These are phyloP conservation scores for Aspergillus cavernicola DNA, from an alignment of 495 filamentous ascomycete species.

Conservation along the genomic window DNA sequence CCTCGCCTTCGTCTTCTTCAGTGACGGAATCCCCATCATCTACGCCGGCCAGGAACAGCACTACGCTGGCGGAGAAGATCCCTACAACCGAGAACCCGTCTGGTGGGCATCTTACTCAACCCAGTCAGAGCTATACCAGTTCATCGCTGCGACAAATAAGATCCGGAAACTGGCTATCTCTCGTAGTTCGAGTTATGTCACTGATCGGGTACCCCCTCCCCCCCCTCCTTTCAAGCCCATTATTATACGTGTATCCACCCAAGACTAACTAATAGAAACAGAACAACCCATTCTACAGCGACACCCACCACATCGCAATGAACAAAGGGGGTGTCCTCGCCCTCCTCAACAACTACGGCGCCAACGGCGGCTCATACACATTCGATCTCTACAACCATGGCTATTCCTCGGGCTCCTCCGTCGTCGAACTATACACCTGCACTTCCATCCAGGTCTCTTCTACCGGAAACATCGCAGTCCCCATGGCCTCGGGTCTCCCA, in stretches of 20 bases:
- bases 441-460: slow-evolving; percentile 29
- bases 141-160: slow-evolving; percentile 55
- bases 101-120: slow-evolving; percentile 36
- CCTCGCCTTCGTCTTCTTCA: slow-evolving; percentile 63
- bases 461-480: slow-evolving; percentile 27
- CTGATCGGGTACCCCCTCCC: slow-evolving; percentile 37
- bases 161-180: slow-evolving; percentile 55
- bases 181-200: slow-evolving; percentile 42
- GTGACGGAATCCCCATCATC: slow-evolving; percentile 55
- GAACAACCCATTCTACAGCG: slow-evolving; percentile 53
- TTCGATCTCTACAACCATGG: slow-evolving; percentile 43
- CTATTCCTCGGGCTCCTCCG: slow-evolving; percentile 23
- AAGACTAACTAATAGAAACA: slow-evolving; percentile 24
- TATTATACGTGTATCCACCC: neutral
- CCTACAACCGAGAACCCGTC: slow-evolving; percentile 62
- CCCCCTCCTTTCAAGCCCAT: neutral
- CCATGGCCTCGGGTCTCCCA: slow-evolving; percentile 21
- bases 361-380: slow-evolving; percentile 31
- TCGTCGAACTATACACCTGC: slow-evolving; percentile 46
- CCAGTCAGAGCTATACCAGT: slow-evolving; percentile 49
- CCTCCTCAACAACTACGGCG: slow-evolving; percentile 42
- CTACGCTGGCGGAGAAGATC: slow-evolving; percentile 51
- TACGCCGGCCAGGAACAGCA: slow-evolving; percentile 68
- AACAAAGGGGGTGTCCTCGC: slow-evolving; percentile 63
- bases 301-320: slow-evolving; percentile 55